Evolutionary conservation across 148 eudicot genomes (phyloP), one percentile per base, ranked within the genome.

Genomic region (Salicornia ramosissima): DNA sequence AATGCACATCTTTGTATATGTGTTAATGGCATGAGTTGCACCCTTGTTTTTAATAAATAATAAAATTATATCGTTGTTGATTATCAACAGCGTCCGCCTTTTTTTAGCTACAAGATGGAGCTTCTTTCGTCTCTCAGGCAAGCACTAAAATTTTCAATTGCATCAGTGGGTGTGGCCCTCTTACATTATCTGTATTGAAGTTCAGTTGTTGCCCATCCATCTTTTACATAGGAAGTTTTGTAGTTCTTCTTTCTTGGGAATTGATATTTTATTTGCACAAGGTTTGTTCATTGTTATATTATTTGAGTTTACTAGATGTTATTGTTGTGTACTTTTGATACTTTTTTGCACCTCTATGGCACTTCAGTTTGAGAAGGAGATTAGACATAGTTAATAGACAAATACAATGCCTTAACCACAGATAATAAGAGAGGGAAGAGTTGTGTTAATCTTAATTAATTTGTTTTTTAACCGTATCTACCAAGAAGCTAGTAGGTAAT

Each of bases 81-180:
- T 26, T 83, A 25, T 58, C 70, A 68, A 83, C 91, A 90, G 97
- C 88, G 97, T 31, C 96, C 96, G 69, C 81, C 86, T 67, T 94
- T 88, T 81, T 94, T 86, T 85, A 91, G 97, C 88, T 91, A 81
- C 80, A 94, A 94, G 83, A 94, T 91, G 87, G 97, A 91, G 52
- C 39, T 94, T 34, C 88, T 85, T 65, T 81, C 77, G 22, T 84
- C 91, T 47, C 52, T 81, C 58, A 70, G 55, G 34, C 87, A 63
- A 79, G 93, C 90, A 74, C 58, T 86, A 18, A 85, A 77, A 75
- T 80, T 89, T 70, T 86, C 97, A 50, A 67, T 52, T 69, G 77
- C 71, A 60, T 84, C 85, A 31, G 25, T 79, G 43, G 34, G 85
- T 65, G 57, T 78, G 15, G 16, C 75, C 65, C 66, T 84, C 34